A percentile compares a stretch with the other conserved stretches of the same genome.
phyloP scores from a whole-genome alignment of 805 yeast species.

The Wickerhamiella musiphila region DNA sequence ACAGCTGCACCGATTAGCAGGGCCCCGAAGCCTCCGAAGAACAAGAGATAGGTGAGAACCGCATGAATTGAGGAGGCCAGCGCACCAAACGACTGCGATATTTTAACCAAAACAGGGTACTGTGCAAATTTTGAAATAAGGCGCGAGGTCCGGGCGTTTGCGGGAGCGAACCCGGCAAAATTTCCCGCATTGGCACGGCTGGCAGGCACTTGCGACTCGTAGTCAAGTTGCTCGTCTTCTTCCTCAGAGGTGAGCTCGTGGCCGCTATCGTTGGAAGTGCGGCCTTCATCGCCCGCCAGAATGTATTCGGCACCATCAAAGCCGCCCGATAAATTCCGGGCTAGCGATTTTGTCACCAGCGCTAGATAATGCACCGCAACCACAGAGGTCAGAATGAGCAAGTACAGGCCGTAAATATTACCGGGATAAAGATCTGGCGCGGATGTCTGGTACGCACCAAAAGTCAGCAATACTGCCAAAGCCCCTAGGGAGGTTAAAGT shows the following conservation, averaged over 20 bases:
- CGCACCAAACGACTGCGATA: slow-evolving; percentile 16
- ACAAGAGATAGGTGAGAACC: slow-evolving; percentile 44
- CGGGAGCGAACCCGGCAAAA: background rate
- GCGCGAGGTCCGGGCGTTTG: slow-evolving; percentile 4
- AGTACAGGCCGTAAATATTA: slow-evolving; percentile 54
- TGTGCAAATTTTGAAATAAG: slow-evolving; percentile 8
- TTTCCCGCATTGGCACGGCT: background rate
- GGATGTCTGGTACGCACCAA: slow-evolving; percentile 38
- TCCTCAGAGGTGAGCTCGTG: slow-evolving; percentile 7
- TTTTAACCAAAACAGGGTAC: slow-evolving; percentile 10
- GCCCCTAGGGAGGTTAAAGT: slow-evolving; percentile 32
- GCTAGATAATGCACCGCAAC: slow-evolving; percentile 35
- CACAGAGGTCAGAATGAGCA: slow-evolving; percentile 38
- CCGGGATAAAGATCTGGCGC: slow-evolving; percentile 59
- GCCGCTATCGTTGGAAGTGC: slow-evolving; percentile 15
- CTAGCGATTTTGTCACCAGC: slow-evolving; percentile 10
- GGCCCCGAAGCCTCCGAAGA: slow-evolving; percentile 41
- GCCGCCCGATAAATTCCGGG: slow-evolving; percentile 6
- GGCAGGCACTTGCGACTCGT: slow-evolving; percentile 4
- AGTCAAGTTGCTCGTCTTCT: slow-evolving; percentile 6
- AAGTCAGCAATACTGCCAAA: slow-evolving; percentile 34
- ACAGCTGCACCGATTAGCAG: slow-evolving; percentile 43
- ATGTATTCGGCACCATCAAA: slow-evolving; percentile 20
- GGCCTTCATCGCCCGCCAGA: slow-evolving; percentile 10
- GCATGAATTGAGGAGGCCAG: slow-evolving; percentile 28